Base-by-base conservation (phyloP, 371 early-diverging fungal species). In the Rhizopus sp. region DNA sequence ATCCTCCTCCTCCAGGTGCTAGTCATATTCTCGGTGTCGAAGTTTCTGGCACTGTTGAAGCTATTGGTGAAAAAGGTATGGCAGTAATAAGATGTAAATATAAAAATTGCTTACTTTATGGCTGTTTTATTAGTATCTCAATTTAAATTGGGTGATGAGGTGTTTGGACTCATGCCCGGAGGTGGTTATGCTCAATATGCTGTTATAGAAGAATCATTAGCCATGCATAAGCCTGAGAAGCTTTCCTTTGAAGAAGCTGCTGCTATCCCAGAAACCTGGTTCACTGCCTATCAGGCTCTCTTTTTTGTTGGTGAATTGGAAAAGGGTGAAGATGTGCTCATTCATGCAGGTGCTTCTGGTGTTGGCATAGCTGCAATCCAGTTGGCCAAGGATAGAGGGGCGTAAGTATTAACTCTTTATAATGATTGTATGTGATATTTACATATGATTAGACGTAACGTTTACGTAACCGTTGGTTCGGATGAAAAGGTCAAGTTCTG, bases 271-370 rank as follows among this genome's bases (percentile, higher is more conserved):
- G 93, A 91, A 53, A 73, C 73, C 37, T 90, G 85, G 85, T 87
- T 86, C 65, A 91, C 91, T n/a, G 91, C 91, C 2, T 88, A 84
- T 61, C 90, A 93, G 70, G 89, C 89, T 0, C 67, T 93, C 29
- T 79, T 80, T 51, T 76, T 75, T 48, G 83, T 90, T 44, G 82
- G 79, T 50, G 63, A 78, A 6, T 39, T 91, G 32, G 53, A 85
- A 34, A 52, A 60, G 17, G 90, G 88, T 45, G 80, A 90, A 29
- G 79, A 82, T 59, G 73, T 91, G 1, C 62, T 93, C 55, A 88
- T 91, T 50, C 93, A 93, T 68, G 93, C 90, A 7, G 93, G 89
- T 23, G 90, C 90, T 1, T 83, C 85, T 3, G 90, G 89, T 37
- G 91, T 93, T 6, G 89, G 90, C 10, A 80, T 86, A 8, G 86